Percentiles rank a stretch among this genome's conserved stretches.
Evolutionary conservation across 192 early-diverging fungal species (phyloP).

Genomic region (Fimicolochytrium jonesii): DNA sequence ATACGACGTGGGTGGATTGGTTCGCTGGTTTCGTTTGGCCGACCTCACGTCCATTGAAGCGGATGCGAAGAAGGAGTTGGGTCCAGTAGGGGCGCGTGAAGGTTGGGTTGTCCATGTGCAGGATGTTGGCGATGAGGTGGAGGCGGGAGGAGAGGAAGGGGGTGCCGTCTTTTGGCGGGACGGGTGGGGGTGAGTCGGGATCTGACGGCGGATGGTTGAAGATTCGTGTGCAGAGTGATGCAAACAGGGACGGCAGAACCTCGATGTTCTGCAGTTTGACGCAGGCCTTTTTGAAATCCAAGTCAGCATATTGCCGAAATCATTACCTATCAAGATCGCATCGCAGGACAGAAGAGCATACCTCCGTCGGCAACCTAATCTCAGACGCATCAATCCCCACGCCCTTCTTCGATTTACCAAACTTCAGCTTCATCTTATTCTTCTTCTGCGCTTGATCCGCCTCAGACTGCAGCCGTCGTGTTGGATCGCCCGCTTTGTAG

Average conservation of each 20-base stretch:
- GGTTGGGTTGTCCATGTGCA: not conserved
- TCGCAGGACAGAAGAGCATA: not conserved
- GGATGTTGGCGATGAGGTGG: too few species aligned
- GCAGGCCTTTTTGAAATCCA: constrained; percentile 24
- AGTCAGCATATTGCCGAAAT: too few species aligned
- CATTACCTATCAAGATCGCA: too few species aligned
- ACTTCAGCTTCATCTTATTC: constrained; percentile 16
- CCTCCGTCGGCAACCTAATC: constrained; percentile 25
- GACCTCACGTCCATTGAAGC: constrained; percentile 10
- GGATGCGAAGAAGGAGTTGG: constrained; percentile 8
- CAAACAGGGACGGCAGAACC: constrained; percentile 19
- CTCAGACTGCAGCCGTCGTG: not conserved
- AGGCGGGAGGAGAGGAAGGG: too few species aligned
- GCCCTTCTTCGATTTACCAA: constrained; percentile 25
- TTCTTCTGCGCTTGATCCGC: constrained; percentile 15
- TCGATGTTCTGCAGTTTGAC: constrained; percentile 37
- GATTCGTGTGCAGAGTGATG: constrained; percentile 1
- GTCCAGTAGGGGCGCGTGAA: constrained; percentile 23
- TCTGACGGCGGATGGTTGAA: too few species aligned
- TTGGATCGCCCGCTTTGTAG: not conserved
- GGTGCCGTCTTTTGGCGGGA: constrained; percentile 19
- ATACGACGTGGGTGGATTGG: constrained; percentile 12
- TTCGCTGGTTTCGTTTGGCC: constrained; percentile 8
- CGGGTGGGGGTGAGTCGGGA: not conserved
- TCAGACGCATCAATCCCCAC: constrained; percentile 24